Base-by-base conservation (phyloP, 805 yeast genomes). In the Saccharomycopsis sp. region DNA sequence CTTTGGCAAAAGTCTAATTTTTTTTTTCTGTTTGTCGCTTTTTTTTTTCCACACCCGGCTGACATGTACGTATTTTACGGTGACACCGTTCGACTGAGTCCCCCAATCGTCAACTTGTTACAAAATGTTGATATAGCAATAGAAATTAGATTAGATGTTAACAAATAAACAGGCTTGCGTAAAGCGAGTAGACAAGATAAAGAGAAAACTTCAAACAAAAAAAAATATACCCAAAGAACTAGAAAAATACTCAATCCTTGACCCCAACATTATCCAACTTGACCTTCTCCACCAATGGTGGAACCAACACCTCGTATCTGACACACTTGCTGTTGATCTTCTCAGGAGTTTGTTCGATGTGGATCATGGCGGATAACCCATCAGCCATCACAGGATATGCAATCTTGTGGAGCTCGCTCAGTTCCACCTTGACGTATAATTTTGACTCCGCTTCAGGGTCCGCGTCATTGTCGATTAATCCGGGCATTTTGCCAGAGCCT, bases 231-330 rank as follows among this genome's bases (percentile, higher is more conserved):
- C n/a, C 22, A 32, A 3, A 15, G 8, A 3, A 3, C n/a, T 18
- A 8, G n/a, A n/a, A n/a, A n/a, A n/a, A n/a, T n/a, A n/a, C 8
- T 10, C 19, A 36, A 9, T 25, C 34, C 7, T 39, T 34, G 10
- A 34, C 42, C 8, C 56, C 57, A 18, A 51, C 42, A 35, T 44
- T 49, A 3, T 40, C 38, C 29, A 53, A 44, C 16, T 34, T 43
- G 31, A 52, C 57, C 37, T 54, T 54, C 12, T 60, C 66, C 6
- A 48, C 48, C 47, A 69, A 59, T 27, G 60, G 57, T 2, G 81
- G 80, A 50, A 75, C 63, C 45, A 69, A 50, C 29, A 75, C 58
- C 52, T 74, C 77, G 53, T 73, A 75, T 30, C 57, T 68, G 30
- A 61, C 61, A 8, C 75, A 67, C 13, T 60, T 51, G 22, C 73